Evolutionary conservation across 176 grass and related monocot genomes (phyloP).

Genomic region (Ensete glaucum): DNA sequence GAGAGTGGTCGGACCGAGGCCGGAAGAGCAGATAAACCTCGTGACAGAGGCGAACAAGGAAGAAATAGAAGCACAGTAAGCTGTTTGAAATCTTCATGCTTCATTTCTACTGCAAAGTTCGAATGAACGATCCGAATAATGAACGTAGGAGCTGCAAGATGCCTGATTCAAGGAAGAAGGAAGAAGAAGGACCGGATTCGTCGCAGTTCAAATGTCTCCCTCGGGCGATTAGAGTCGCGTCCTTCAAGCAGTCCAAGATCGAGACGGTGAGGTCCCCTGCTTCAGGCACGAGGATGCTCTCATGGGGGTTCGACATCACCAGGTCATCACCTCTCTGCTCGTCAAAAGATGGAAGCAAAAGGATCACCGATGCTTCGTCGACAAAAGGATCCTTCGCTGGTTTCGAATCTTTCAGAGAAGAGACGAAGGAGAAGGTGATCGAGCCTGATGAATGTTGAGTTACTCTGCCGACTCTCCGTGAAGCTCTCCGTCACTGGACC

Average conservation of each 20-base stretch:
- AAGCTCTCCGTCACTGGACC: conserved; percentile 29
- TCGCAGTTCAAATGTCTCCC: conserved; percentile 60
- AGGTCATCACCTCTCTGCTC: conserved; percentile 53
- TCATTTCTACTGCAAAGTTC: neutral
- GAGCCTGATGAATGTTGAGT: conserved; percentile 95
- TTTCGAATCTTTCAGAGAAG: conserved; percentile 62
- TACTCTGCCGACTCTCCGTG: neutral
- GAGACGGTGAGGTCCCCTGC: conserved; percentile 49
- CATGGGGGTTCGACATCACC: conserved; percentile 33
- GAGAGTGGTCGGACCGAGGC: conserved; percentile 35
- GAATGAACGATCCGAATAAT: conserved; percentile 7
- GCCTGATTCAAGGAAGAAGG: conserved; percentile 29
- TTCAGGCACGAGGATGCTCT: conserved; percentile 36
- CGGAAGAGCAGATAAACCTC: conserved; percentile 31
- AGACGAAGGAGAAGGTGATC: conserved; percentile 56
- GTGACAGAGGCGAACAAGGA: too few species aligned
- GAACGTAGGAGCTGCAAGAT: conserved; percentile 32
- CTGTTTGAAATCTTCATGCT: neutral
- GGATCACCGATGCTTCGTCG: conserved; percentile 45
- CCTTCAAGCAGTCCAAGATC: conserved; percentile 50
- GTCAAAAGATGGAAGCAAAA: conserved; percentile 54
- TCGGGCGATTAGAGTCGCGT: conserved; percentile 62
- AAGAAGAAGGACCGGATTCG: conserved; percentile 28
- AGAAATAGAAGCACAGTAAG: too few species aligned
- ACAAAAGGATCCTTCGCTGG: conserved; percentile 51